Percentiles rank a stretch among this genome's conserved stretches.
Evolutionary conservation across 345 rosid species (phyloP).

Genomic region (Hevea brasiliensis): DNA sequence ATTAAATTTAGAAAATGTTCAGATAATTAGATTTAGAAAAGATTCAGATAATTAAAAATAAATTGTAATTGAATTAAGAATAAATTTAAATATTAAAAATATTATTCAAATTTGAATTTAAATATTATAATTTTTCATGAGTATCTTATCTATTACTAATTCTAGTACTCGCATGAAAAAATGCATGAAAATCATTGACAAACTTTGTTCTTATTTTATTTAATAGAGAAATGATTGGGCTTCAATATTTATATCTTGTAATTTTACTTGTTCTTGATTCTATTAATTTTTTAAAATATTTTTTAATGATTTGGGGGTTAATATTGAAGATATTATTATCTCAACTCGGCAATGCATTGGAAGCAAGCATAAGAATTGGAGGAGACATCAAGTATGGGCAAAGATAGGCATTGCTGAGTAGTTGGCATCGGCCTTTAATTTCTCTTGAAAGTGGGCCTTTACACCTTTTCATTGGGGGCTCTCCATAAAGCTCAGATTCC

Average conservation of each 20-base stretch:
- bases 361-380: constrained; percentile 11
- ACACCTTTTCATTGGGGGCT: neutral
- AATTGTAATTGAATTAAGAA: too few species aligned
- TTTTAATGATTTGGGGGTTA: neutral
- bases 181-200: neutral
- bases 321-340: neutral
- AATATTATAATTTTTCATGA: too few species aligned
- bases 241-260: neutral
- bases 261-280: too few species aligned
- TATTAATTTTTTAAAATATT: too few species aligned
- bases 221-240: neutral
- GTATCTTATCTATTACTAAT: too few species aligned
- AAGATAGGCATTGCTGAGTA: constrained; percentile 24
- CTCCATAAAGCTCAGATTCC: constrained; percentile 39
- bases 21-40: too few species aligned
- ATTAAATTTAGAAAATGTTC: too few species aligned
- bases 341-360: constrained; percentile 19
- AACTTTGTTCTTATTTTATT: neutral
- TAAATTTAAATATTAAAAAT: too few species aligned
- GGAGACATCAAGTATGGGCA: constrained; percentile 23
- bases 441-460: constrained; percentile 22
- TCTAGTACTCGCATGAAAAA: too few species aligned
- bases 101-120: too few species aligned
- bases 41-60: too few species aligned
- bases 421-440: constrained; percentile 27